phyloP scores from a whole-genome alignment of 441 rosid genomes.

The Mallotus japonicus region DNA sequence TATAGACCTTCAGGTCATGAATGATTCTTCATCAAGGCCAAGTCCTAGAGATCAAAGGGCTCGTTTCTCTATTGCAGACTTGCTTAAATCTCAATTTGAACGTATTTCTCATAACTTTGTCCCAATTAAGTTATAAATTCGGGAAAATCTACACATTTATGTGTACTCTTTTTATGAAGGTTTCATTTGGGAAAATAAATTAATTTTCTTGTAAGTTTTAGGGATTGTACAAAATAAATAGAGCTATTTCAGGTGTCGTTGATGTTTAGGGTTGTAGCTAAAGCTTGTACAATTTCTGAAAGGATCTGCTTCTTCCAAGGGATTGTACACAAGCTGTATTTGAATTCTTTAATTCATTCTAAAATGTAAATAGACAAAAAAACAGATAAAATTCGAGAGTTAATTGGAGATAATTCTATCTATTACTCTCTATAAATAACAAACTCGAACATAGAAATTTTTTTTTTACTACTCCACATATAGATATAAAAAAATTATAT shows the following conservation, averaged over 20 bases:
- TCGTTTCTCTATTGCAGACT: constrained; percentile 47
- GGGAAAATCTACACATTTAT: background rate
- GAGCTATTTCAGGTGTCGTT: background rate
- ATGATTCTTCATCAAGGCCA: constrained; percentile 8
- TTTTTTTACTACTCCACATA: too few species aligned
- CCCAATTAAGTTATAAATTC: constrained; percentile 33
- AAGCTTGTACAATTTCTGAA: background rate
- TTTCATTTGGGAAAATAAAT: background rate
- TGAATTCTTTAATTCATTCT: background rate
- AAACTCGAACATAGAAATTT: too few species aligned
- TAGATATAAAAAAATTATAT: too few species aligned
- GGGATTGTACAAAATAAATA: background rate
- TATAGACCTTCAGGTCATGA: constrained; percentile 44
- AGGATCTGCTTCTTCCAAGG: background rate
- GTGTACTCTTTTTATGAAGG: too few species aligned
- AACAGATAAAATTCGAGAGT: too few species aligned
- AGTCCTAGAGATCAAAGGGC: constrained; percentile 23
- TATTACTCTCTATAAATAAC: too few species aligned
- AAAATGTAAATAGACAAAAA: background rate
- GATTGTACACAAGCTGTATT: background rate
- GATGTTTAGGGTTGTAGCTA: background rate
- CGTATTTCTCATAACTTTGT: constrained; percentile 52
- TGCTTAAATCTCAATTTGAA: constrained; percentile 45
- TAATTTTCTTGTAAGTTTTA: background rate
- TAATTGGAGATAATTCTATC: too few species aligned